These are phyloP conservation scores for Asterochloris erici DNA, from an alignment of 139 green algal species.

Conservation along the genomic window DNA sequence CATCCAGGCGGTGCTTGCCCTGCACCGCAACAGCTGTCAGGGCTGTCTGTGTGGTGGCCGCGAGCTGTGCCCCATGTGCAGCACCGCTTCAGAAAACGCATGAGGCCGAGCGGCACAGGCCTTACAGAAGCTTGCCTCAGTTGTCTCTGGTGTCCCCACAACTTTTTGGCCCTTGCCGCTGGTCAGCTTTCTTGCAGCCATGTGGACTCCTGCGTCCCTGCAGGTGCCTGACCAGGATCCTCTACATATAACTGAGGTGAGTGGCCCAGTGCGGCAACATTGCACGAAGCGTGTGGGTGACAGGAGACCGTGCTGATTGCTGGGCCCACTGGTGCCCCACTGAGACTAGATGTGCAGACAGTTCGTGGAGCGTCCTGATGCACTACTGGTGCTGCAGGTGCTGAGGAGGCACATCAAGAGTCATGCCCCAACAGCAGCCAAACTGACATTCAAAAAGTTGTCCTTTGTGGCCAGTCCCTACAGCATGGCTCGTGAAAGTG, in stretches of 20 bases:
- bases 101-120: neutral
- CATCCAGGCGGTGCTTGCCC: conserved; percentile 35
- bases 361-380: neutral
- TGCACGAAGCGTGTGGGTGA: neutral
- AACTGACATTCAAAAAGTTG: conserved; percentile 46
- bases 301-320: neutral
- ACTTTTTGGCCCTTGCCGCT: neutral
- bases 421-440: conserved; percentile 32
- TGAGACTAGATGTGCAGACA: neutral
- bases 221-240: too few relatives aligned
- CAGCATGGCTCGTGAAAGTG: conserved; percentile 23
- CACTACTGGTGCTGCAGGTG: conserved; percentile 12
- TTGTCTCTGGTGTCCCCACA: neutral
- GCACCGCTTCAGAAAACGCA: neutral
- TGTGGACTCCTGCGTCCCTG: too few relatives aligned
- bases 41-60: neutral
- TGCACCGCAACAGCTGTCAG: neutral
- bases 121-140: too few relatives aligned
- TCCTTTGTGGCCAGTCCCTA: conserved; percentile 46
- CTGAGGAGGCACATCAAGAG: conserved; percentile 27
- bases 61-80: neutral
- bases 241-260: too few relatives aligned
- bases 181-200: neutral
- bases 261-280: neutral
- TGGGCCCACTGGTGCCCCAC: neutral